phyloP scores from a whole-genome alignment of 2,329 filamentous ascomycete genomes.

The Hypocreales sp. region DNA sequence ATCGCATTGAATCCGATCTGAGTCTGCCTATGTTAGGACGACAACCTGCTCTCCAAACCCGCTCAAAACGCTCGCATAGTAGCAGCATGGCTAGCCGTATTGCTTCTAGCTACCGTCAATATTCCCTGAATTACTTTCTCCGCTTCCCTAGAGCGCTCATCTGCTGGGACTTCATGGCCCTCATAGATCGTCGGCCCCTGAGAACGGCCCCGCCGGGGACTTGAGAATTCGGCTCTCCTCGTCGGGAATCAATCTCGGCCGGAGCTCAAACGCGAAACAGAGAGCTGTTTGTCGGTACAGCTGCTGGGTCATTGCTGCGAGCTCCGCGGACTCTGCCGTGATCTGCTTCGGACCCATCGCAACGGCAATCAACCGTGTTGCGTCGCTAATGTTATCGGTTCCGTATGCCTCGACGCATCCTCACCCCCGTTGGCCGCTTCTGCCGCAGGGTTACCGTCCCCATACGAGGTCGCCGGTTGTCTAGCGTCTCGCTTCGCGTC shows the following conservation, averaged over 20 bases:
- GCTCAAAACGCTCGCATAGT: background rate
- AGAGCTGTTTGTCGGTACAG: too few relatives aligned
- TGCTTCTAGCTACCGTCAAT: too few relatives aligned
- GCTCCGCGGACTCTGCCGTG: too few relatives aligned
- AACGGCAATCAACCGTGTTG: too few relatives aligned
- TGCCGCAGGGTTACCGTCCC: background rate
- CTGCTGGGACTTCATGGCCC: conserved; percentile 5
- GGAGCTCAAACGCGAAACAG: too few relatives aligned
- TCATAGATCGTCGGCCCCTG: conserved; percentile 1
- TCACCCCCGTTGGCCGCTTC: background rate
- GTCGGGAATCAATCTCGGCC: too few relatives aligned
- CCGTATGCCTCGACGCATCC: background rate
- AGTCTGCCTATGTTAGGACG: conserved; percentile 1
- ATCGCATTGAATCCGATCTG: too few relatives aligned
- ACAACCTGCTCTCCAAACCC: conserved; percentile 1
- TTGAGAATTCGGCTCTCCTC: background rate
- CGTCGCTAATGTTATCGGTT: too few relatives aligned
- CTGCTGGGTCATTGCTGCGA: too few relatives aligned
- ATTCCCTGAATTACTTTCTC: conserved; percentile 4
- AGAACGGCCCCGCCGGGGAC: conserved; percentile 1
- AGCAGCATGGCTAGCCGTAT: too few relatives aligned
- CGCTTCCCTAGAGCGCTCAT: conserved; percentile 2
- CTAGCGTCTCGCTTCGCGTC: conserved; percentile 1
- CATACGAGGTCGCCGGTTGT: too few relatives aligned
- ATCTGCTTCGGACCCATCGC: too few relatives aligned